These are phyloP conservation scores for Leccinellum rugosiceps DNA, from an alignment of 768 basidiomycete genomes.

Conservation along the genomic window DNA sequence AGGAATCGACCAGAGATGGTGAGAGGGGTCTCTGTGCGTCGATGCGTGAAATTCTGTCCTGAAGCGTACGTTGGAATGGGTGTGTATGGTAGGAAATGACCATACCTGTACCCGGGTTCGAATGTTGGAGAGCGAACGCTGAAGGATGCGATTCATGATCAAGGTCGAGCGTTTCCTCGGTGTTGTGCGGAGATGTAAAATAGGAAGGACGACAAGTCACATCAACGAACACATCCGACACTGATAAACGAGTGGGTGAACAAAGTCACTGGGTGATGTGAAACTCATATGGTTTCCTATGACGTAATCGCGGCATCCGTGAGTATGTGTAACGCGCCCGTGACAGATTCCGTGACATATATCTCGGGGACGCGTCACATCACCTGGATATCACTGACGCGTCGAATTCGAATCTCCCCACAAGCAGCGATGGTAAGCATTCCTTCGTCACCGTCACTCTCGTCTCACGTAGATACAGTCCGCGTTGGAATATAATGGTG, in stretches of 20 bases:
- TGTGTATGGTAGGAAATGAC: background rate
- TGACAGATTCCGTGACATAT: slow-evolving; percentile 14
- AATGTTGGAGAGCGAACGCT: slow-evolving; percentile 12
- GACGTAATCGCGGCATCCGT: background rate
- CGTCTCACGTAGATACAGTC: slow-evolving; percentile 47
- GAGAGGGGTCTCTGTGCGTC: slow-evolving; percentile 49
- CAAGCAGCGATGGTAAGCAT: slow-evolving; percentile 23
- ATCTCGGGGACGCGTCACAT: slow-evolving; percentile 20
- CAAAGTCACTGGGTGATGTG: too few species aligned
- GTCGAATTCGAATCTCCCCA: slow-evolving; percentile 9
- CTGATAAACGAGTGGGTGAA: too few species aligned
- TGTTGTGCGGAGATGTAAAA: too few species aligned
- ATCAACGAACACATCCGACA: too few species aligned
- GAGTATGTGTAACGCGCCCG: background rate
- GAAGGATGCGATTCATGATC: slow-evolving; percentile 9
- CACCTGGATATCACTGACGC: slow-evolving; percentile 15
- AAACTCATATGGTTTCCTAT: background rate
- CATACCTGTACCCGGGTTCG: slow-evolving; percentile 23
- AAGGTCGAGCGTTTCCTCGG: background rate
- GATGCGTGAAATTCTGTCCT: slow-evolving; percentile 57
- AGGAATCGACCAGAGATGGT: slow-evolving; percentile 61
- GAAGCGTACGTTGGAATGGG: background rate
- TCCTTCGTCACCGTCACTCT: background rate
- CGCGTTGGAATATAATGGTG: slow-evolving; percentile 92
- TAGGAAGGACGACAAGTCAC: too few species aligned